phyloP scores from a whole-genome alignment of 768 basidiomycete species.

The Galerina marginata region DNA sequence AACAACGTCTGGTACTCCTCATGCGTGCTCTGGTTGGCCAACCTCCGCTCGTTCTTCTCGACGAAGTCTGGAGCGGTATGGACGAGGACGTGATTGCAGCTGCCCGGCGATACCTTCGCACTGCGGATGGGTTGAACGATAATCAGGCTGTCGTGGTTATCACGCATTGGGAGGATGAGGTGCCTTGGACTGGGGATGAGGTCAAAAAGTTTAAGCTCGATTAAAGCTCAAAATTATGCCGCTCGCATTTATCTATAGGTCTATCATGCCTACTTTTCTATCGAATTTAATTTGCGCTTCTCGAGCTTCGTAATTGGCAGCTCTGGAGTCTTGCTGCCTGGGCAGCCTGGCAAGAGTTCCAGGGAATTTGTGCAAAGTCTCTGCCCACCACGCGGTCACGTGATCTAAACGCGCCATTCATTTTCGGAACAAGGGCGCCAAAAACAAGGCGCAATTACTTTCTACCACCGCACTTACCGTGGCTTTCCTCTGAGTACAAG shows the following conservation, averaged over 20 bases:
- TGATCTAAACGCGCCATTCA: neutral
- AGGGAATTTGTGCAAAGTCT: neutral
- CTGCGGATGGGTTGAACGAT: conserved; percentile 44
- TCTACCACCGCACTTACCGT: neutral
- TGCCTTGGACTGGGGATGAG: conserved; percentile 75
- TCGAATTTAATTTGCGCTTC: neutral
- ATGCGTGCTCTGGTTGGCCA: conserved; percentile 83
- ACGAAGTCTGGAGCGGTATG: conserved; percentile 96
- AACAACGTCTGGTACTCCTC: conserved; percentile 82
- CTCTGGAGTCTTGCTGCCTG: neutral
- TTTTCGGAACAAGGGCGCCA: neutral
- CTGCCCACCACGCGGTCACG: conserved; percentile 3
- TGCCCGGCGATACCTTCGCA: conserved; percentile 66
- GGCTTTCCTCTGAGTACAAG: neutral
- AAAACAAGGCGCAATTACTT: neutral
- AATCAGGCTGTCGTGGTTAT: conserved; percentile 85
- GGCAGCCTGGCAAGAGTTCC: neutral
- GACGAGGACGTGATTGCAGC: conserved; percentile 75
- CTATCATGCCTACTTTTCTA: neutral
- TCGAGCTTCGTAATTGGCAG: neutral
- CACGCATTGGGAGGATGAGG: conserved; percentile 91
- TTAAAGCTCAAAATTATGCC: too few relatives aligned
- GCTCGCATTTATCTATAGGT: neutral
- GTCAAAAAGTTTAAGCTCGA: conserved; percentile 28
- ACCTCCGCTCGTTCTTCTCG: conserved; percentile 80